Conservation (phyloP, 495 filamentous ascomycete species). For the Lasiosphaeris hirsuta region DNA sequence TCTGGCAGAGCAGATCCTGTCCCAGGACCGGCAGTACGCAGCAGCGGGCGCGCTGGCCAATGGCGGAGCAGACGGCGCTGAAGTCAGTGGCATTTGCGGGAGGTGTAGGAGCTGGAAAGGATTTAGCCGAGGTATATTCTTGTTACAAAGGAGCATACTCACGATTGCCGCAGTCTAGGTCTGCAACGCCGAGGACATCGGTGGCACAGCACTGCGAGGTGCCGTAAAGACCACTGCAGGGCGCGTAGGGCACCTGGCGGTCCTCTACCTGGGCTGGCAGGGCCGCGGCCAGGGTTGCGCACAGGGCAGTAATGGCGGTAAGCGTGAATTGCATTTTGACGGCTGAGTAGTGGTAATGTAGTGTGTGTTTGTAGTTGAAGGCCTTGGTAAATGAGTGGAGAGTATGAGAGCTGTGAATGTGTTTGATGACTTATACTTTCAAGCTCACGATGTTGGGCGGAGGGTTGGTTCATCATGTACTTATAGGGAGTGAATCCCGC, state of each 20-base stretch:
- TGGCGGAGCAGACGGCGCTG: constrained; percentile 31
- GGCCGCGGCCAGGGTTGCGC: constrained; percentile 21
- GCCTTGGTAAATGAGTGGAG: neutral
- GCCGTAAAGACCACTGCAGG: constrained; percentile 41
- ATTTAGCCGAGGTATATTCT: constrained; percentile 12
- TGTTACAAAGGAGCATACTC: neutral
- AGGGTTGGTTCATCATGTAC: too few species aligned
- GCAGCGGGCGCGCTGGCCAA: constrained; percentile 46
- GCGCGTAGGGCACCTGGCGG: constrained; percentile 34
- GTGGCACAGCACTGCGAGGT: constrained; percentile 43
- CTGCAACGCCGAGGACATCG: constrained; percentile 40
- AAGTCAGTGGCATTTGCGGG: constrained; percentile 32
- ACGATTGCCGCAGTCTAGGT: constrained; percentile 43
- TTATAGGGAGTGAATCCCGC: too few species aligned
- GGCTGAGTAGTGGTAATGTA: neutral
- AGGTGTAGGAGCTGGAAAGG: constrained; percentile 20
- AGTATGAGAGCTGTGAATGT: neutral
- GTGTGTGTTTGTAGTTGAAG: neutral
- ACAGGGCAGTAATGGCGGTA: constrained; percentile 26
- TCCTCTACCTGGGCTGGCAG: constrained; percentile 24
- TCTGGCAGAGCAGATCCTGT: too few species aligned
- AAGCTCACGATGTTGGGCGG: too few species aligned
- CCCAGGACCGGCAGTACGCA: constrained; percentile 35
- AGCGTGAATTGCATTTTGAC: constrained; percentile 28
- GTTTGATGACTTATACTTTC: neutral